phyloP scores from a whole-genome alignment of 1,284 basidiomycete genomes.

The Microbotryomycetes sp. region DNA sequence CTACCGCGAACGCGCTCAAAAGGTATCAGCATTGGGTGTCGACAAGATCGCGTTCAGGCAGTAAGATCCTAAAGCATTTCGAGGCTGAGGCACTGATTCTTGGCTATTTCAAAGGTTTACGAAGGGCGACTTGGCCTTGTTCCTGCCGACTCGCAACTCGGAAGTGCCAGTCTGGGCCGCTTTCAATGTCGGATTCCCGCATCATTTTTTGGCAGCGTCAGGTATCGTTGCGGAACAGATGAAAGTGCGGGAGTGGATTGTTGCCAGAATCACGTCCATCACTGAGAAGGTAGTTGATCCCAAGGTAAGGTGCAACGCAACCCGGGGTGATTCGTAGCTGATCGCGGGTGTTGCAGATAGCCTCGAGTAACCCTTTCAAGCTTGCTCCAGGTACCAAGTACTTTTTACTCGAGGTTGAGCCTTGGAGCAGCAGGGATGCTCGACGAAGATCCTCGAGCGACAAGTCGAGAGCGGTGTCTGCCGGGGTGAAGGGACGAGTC shows the following conservation, averaged over 20 bases:
- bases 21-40: conserved; percentile 33
- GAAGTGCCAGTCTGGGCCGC: conserved; percentile 93
- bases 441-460: conserved; percentile 10
- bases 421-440: conserved; percentile 28
- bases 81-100: neutral
- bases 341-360: no score
- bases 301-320: conserved; percentile 11
- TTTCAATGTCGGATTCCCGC: conserved; percentile 84
- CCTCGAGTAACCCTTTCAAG: conserved; percentile 24
- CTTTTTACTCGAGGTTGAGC: conserved; percentile 29
- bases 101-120: conserved; percentile 49
- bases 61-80: conserved; percentile 14
- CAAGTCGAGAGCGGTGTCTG: conserved; percentile 7
- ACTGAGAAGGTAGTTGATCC: conserved; percentile 39
- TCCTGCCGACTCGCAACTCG: conserved; percentile 89
- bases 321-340: no score
- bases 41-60: conserved; percentile 91
- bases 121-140: conserved; percentile 87
- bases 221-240: conserved; percentile 71
- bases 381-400: conserved; percentile 27
- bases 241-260: conserved; percentile 40
- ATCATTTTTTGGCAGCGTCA: conserved; percentile 87
- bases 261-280: conserved; percentile 42
- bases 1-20: conserved; percentile 77
- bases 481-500: conserved; percentile 4